These are phyloP conservation scores for Botryobasidium botryosum DNA, from an alignment of 768 basidiomycete genomes.

Conservation along the genomic window DNA sequence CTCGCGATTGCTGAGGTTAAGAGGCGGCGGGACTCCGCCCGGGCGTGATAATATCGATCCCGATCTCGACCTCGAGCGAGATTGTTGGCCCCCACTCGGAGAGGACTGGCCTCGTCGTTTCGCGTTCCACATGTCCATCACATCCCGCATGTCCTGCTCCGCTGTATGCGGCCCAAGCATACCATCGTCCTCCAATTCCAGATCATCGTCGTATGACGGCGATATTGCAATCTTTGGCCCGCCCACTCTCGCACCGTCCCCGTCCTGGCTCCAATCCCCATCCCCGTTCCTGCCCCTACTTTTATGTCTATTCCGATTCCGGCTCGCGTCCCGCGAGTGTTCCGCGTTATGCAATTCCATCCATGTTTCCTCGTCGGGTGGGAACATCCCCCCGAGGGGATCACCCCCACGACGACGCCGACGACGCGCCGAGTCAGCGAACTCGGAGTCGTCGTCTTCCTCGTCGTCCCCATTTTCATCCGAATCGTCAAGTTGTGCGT, in stretches of 20 bases:
- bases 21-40: not conserved
- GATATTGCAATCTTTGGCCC: too few species aligned
- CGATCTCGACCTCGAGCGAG: not conserved
- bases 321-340: not conserved
- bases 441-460: not conserved
- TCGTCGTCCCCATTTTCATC: not conserved
- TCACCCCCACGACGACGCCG: not conserved
- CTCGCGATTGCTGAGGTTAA: not conserved
- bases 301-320: too few species aligned
- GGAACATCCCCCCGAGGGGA: conserved; percentile 12
- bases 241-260: not conserved
- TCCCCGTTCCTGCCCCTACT: not conserved
- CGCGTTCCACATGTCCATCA: conserved; percentile 5
- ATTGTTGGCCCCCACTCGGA: not conserved
- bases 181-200: conserved; percentile 7
- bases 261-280: conserved; percentile 1
- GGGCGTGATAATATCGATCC: not conserved
- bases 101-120: not conserved
- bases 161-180: not conserved
- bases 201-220: conserved; percentile 1
- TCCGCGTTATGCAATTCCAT: conserved; percentile 6
- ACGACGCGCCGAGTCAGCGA: not conserved
- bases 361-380: conserved; percentile 11
- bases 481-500: not conserved
- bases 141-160: conserved; percentile 7